Evolutionary conservation across 2,329 filamentous ascomycete genomes (phyloP).

Genomic region (Aspergillus felis): DNA sequence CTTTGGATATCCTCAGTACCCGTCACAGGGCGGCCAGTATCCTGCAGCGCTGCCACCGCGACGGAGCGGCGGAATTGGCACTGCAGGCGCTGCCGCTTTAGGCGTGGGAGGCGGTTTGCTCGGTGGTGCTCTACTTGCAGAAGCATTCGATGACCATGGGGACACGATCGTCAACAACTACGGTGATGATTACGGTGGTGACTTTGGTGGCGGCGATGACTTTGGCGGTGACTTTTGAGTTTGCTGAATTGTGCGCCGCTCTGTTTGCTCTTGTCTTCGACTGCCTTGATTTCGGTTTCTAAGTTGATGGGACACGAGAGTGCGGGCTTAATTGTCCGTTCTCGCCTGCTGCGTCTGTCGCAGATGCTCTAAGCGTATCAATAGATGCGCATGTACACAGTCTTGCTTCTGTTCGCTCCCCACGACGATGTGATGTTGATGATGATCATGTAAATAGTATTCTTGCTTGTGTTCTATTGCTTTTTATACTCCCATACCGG

Average conservation of each 20-base stretch:
- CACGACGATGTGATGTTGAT: background rate
- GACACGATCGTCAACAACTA: conserved; percentile 28
- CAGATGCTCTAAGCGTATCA: background rate
- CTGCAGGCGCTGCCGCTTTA: conserved; percentile 68
- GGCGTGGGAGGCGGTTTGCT: conserved; percentile 78
- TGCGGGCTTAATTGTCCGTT: background rate
- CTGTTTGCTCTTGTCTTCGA: background rate
- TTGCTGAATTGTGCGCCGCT: background rate
- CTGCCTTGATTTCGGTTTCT: background rate
- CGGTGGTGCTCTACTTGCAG: conserved; percentile 68
- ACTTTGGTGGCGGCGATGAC: conserved; percentile 23
- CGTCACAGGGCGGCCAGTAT: conserved; percentile 34
- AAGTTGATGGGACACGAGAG: background rate
- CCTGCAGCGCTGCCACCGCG: conserved; percentile 42
- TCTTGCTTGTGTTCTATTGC: background rate
- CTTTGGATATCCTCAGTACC: conserved; percentile 38
- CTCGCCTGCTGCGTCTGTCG: background rate
- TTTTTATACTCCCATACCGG: background rate
- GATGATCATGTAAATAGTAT: background rate
- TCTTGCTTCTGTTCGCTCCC: background rate
- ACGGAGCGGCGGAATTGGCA: conserved; percentile 57
- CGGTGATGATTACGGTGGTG: conserved; percentile 26
- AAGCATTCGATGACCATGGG: conserved; percentile 58
- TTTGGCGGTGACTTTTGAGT: conserved; percentile 14
- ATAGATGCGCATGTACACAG: background rate